Base-by-base conservation (phyloP, 345 rosid genomes). In the Hibiscus mutabilis region DNA sequence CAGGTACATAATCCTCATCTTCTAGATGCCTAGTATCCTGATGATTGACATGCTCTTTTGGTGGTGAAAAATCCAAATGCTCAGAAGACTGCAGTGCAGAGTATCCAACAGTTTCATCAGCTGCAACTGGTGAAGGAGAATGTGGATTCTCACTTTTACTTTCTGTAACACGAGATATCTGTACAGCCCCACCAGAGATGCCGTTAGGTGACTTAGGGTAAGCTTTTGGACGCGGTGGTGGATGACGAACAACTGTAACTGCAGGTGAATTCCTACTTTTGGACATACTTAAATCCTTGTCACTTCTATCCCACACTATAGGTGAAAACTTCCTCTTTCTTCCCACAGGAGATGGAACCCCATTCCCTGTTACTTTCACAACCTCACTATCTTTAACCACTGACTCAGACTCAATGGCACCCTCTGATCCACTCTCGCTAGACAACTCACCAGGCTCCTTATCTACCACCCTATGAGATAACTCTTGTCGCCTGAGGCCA, bases 391-490 rank as follows among this genome's bases (percentile, higher is more conserved):
- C 85, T 77, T 85, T 82, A 49, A 61, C 86, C 75, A 74, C 61
- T 5, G 76, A 61, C 44, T 78, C 89, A 55, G 87, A 84, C 75
- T 90, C 91, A 2, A 76, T 67, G 3, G 84, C 90, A 61, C 89
- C 97, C 66, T 91, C 98, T 35, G 96, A 91, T 37, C 95, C 98
- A 80, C 97, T 95, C 82, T 96, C 99, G 73, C 99, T 96, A 14
- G 99, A 96, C 80, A 96, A 80, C 81, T 96, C 99, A 69, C 99
- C 99, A 6, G 99, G 98, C 84, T 96, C 99, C 86, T 78, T 92
- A 77, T 96, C 99, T 40, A 79, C 68, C 5, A 80, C 73, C 84
- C 77, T 87, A 72, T 51, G 81, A 9, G 84, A 71, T 55, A 84
- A 49, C 29, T 77, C 84, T 42, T 76, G 65, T 71, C 71, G 76